Base-by-base conservation (phyloP, 495 filamentous ascomycete species). In the Aspergillus sclerotiicarbonarius region DNA sequence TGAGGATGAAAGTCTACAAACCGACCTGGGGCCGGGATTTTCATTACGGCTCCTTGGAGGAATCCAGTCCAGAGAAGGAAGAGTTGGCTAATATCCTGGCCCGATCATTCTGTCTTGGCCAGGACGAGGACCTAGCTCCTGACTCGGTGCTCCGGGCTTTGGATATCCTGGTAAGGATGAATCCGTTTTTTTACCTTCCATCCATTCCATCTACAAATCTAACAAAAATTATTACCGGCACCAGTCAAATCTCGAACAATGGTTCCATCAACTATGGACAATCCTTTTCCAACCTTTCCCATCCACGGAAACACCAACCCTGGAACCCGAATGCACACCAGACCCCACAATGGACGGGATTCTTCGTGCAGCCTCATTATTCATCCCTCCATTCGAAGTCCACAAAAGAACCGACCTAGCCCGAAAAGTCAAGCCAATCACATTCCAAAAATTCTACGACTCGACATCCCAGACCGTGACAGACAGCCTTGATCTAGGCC, bases 161-260 rank as follows among this genome's bases (percentile, higher is more conserved):
- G 12, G 12, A 50, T 31, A 16, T 50, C 16, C 47, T 50, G 47
- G 47, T 50, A 50, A 32, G 46, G n/a, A 30, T 49, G 21, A 49
- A 15, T 4, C 21, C 46, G 18, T 21, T 9, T 20, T 25, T 7
- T 21, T 3, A 16, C 8, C 6, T 47, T 47, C 18, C 44, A 25
- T 21, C 18, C 18, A 8, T 21, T 16, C 18, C 8, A 21, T 5
- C 18, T 47, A 6, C 8, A 9, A 9, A 47, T 47, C 44, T 47
- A 47, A 47, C 46, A 30, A 49, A n/a, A n/a, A n/a, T n/a, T 13
- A 49, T 49, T 30, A 8, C 21, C 13, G 4, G 9, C 18, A 50
- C 12, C 25, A 50, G 47, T 25, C 47, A 6, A 50, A 50, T 32
- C 47, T 50, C 3, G 47, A 50, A 12, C 47, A 50, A 32, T 31